Evolutionary conservation across 495 filamentous ascomycete species (phyloP), one percentile per base, ranked within the genome.

Genomic region (Aspergillus diversus): DNA sequence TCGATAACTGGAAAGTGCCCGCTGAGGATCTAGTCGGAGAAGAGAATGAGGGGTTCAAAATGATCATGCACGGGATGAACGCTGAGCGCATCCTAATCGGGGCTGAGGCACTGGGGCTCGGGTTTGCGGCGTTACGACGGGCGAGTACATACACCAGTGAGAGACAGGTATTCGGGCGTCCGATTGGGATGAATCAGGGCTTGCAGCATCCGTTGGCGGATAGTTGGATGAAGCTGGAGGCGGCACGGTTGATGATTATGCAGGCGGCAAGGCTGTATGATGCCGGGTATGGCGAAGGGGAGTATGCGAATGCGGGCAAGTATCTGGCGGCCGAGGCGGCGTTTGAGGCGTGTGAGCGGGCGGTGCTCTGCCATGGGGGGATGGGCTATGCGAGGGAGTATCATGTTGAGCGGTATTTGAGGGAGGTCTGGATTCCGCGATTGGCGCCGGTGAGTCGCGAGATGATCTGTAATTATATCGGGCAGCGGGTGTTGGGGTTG

Each of bases 41-140:
- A 34, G 87, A 89, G 70, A 84, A 85, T 33, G 77, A 87, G 55
- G 88, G 88, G 13, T 90, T 90, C 76, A 84, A 84, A 66, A 85
- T 87, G 57, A 76, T 90, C 37, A 78, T 90, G 8, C 88, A 90
- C 69, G 87, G 88, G 43, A 88, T 91, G 88, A 91, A 90, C 63
- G 86, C 87, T 5, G 88, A 91, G 72, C 82, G 87, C 31, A 86
- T 84, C 65, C 80, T 90, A 3, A 80, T 89, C 0, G 87, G 85
- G 27, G 88, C 86, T 39, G 88, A 90, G 78, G 87, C 88, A 7
- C 75, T 90, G 2, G 87, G 88, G 1, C 75, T 90, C 6, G 88
- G 88, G 2, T 89, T 89, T 65, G 85, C 81, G 5, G 87, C 87
- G 7, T 72, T 91, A 35, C 74, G 74, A 32, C 74, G 75, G 50